Base-by-base conservation (phyloP, 768 basidiomycete species). In the Roridomyces roridus region DNA sequence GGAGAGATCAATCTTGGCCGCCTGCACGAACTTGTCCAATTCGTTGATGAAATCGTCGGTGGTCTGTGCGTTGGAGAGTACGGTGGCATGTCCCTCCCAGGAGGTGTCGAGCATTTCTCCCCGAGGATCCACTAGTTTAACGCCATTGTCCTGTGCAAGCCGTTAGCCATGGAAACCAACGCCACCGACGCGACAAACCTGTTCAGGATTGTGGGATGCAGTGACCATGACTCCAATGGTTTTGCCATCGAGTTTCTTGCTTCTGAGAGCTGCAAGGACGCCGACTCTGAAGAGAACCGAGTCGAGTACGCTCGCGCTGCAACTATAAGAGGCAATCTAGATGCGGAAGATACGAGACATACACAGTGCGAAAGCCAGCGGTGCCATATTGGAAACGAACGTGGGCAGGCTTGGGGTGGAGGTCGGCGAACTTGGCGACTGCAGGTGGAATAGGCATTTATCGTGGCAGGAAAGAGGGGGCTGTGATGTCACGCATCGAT, bases 171-270 rank as follows among this genome's bases (percentile, higher is more conserved):
- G 37, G 52, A 50, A 61, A 25, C n/a, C 15, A 62, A 28, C 12
- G 39, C 39, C 37, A 46, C 46, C 21, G 17, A n/a, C 26, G 40
- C 46, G n/a, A 68, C 83, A 62, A 67, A 95, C 96, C 68, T 85
- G 82, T 70, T 96, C 96, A n/a, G 97, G 96, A 71, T 99, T 99
- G 74, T 99, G 97, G n/a, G 94, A 96, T 3, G 97, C 97, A 34
- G 97, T 99, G 69, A 99, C 89, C 97, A 99, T 98, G 20, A 98
- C 92, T 15, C 97, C 97, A 65, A 99, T 91, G 23, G 88, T 89
- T 69, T 88, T 90, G 24, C 97, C 94, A 68, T 89, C 88, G n/a
- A 95, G 80, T 60, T 85, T 88, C 78, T 90, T 97, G 76, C 95
- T 98, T 55, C 97, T 79, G 46, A 99, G 80, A 6, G 84, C 92